Evolutionary conservation across 1,284 basidiomycete species (phyloP).

Genomic region (Mycosarcoma mackinlayi): DNA sequence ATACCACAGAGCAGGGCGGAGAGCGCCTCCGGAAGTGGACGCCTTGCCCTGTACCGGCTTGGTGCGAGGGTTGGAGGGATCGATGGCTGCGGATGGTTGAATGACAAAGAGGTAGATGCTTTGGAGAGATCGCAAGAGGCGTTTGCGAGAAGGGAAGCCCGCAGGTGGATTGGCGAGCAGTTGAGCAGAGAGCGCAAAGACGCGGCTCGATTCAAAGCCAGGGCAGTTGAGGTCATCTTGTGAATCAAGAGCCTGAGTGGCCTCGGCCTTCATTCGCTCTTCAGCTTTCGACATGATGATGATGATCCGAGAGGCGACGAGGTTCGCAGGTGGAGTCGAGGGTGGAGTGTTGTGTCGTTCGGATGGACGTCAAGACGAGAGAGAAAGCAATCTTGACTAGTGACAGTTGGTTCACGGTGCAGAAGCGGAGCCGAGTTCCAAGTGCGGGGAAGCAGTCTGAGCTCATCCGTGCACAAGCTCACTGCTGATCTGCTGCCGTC

Average conservation of each 20-base stretch:
- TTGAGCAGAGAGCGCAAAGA: constrained; percentile 59
- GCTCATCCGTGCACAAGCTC: too few relatives aligned
- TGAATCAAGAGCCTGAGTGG: constrained; percentile 49
- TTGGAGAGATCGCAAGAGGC: constrained; percentile 54
- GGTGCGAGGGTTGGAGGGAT: constrained; percentile 58
- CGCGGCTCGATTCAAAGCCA: constrained; percentile 60
- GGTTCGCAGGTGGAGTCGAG: too few relatives aligned
- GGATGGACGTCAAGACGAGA: background rate
- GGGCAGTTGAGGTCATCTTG: constrained; percentile 53
- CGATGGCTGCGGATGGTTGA: constrained; percentile 53
- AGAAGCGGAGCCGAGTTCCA: background rate
- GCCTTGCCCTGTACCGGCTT: constrained; percentile 43
- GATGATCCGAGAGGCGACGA: constrained; percentile 1
- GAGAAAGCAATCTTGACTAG: too few relatives aligned
- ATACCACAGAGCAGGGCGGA: constrained; percentile 59
- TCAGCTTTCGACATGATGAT: constrained; percentile 26
- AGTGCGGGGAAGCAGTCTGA: constrained; percentile 22
- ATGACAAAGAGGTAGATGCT: constrained; percentile 64
- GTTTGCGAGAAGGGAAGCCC: constrained; percentile 51
- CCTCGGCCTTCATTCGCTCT: constrained; percentile 47
- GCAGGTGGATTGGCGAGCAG: constrained; percentile 52
- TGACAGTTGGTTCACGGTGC: background rate
- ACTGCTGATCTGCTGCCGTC: too few relatives aligned
- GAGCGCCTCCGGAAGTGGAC: constrained; percentile 54
- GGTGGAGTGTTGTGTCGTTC: background rate